These are phyloP conservation scores for Colletotrichum sp. DNA, from an alignment of 2,329 filamentous ascomycete species.

Conservation along the genomic window DNA sequence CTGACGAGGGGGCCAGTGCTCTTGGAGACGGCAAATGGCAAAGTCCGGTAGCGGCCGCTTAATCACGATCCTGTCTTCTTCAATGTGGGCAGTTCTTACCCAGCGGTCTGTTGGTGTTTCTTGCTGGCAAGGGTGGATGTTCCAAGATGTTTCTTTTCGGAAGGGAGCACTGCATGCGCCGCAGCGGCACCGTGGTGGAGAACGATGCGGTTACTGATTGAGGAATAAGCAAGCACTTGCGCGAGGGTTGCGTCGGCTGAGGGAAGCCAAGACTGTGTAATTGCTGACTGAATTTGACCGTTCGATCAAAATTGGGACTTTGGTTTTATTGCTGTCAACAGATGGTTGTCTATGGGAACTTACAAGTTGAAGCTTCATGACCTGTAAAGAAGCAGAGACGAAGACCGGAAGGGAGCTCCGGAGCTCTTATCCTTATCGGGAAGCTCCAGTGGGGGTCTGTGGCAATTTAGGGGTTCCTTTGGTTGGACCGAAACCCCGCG, in stretches of 20 bases:
- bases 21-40: background rate
- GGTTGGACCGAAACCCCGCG: background rate
- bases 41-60: background rate
- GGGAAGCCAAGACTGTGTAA: background rate
- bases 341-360: background rate
- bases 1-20: conserved; percentile 25
- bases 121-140: background rate
- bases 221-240: background rate
- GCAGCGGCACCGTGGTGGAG: background rate
- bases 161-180: background rate
- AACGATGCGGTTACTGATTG: background rate
- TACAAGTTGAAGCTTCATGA: background rate
- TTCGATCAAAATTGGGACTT: background rate
- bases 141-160: background rate
- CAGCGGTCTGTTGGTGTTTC: background rate
- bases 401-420: background rate
- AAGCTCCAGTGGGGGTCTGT: conserved; percentile 3
- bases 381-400: too few species aligned
- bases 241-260: background rate
- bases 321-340: background rate
- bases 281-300: background rate
- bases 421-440: background rate
- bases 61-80: background rate
- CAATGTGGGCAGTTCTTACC: background rate
- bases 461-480: background rate